Evolutionary conservation across 176 grass and related monocot species (phyloP).

Genomic region (Juncus effusus): DNA sequence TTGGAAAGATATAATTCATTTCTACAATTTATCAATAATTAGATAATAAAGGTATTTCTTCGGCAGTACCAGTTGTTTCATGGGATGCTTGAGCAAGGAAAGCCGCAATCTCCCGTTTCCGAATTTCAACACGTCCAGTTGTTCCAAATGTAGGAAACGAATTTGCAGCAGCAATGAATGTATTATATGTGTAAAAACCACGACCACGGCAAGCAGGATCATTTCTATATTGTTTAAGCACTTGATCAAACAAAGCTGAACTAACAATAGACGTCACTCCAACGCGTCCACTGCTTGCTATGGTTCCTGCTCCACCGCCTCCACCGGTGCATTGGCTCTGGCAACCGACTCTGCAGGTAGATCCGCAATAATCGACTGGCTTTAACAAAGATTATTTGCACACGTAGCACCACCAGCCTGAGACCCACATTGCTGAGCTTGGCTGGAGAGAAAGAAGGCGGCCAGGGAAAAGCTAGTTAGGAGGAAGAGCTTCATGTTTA

Average conservation of each 20-base stretch:
- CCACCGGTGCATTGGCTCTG: slow-evolving; percentile 33
- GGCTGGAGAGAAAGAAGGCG: background rate
- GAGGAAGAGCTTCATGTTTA: background rate
- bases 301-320: too few species aligned
- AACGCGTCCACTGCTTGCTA: background rate
- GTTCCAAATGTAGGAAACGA: slow-evolving; percentile 31
- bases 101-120: slow-evolving; percentile 41
- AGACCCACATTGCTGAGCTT: slow-evolving; percentile 6
- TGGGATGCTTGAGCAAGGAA: slow-evolving; percentile 64
- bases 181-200: slow-evolving; percentile 48
- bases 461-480: background rate
- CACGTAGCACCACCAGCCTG: slow-evolving; percentile 14
- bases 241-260: slow-evolving; percentile 30
- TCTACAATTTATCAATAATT: too few species aligned
- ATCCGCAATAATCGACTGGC: slow-evolving; percentile 38
- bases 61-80: slow-evolving; percentile 34
- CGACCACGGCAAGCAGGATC: slow-evolving; percentile 24
- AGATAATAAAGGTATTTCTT: background rate
- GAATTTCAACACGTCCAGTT: background rate
- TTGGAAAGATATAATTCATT: too few species aligned
- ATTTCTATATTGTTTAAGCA: slow-evolving; percentile 54
- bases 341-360: slow-evolving; percentile 23
- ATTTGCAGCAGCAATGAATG: slow-evolving; percentile 46
- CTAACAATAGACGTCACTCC: slow-evolving; percentile 35
- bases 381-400: slow-evolving; percentile 33